Base-by-base conservation (phyloP, 1,284 basidiomycete genomes). In the Moesziomyces parantarcticus region DNA sequence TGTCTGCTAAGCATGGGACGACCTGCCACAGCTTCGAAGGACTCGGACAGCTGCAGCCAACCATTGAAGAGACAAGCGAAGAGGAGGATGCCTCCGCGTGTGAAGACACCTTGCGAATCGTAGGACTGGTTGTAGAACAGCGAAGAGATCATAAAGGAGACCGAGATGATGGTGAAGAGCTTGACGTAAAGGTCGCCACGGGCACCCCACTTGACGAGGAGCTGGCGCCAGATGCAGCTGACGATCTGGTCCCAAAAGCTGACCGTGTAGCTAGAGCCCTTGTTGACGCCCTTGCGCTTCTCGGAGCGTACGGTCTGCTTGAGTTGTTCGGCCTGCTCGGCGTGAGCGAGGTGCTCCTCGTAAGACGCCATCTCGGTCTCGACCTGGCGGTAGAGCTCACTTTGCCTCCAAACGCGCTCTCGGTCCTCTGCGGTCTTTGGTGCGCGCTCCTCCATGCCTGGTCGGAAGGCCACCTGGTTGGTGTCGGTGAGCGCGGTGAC, bases 401-500 rank as follows among this genome's bases (percentile, higher is more conserved):
- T 77, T 8, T 63, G 20, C 26, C 49, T 54, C 75, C 79, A 83
- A 32, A 60, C 74, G 13, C 47, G 50, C 34, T 81, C 81, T 26
- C 79, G 70, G 26, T 78, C 78, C 13, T 56, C 58, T 3, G 82
- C 58, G 1, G 79, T 81, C 50, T 63, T 61, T 6, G 82, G 81
- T 1, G 88, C 86, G 14, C 80, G 81, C 14, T 80, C 75, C 64
- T 87, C 85, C 56, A 86, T 85, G 1, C 88, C 89, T 2, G 85
- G 66, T 23, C 87, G 86, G 20, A 87, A 83, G 14, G 85, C 86
- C 40, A 91, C 90, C 42, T 88, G 89, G 11, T 86, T 82, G 0
- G 88, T 86, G 76, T 89, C 88, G 1, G 90, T 91, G n/a, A 90
- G 85, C 72, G 82, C 85, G 62, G 82, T 83, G 45, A 91, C 85